Conservation (phyloP, 2,329 filamentous ascomycete genomes). For the Plectosphaerella plurivora region DNA sequence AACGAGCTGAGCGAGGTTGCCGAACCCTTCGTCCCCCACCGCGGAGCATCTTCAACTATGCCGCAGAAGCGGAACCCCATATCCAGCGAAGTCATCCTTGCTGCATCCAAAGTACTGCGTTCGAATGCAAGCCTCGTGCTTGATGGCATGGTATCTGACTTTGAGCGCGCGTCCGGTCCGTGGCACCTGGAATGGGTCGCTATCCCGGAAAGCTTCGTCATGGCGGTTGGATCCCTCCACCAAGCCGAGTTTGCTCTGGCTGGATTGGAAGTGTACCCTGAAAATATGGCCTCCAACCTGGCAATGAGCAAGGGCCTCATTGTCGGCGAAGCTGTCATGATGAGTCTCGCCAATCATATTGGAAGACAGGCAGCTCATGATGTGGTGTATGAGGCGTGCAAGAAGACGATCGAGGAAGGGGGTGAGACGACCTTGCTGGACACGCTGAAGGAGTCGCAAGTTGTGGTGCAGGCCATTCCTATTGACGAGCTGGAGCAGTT, state of each 20-base stretch:
- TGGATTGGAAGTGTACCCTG: constrained; percentile 44
- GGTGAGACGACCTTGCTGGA: constrained; percentile 35
- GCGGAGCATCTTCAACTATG: constrained; percentile 52
- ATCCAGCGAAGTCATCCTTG: constrained; percentile 51
- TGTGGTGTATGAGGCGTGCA: constrained; percentile 51
- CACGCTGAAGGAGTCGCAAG: constrained; percentile 30
- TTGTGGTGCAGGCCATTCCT: constrained; percentile 34
- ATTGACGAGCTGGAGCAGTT: constrained; percentile 16
- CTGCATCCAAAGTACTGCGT: constrained; percentile 47
- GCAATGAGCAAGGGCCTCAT: constrained; percentile 47
- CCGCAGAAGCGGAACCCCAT: constrained; percentile 57
- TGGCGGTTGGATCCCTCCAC: constrained; percentile 45
- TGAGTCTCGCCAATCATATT: constrained; percentile 47
- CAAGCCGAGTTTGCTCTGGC: constrained; percentile 50
- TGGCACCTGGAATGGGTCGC: constrained; percentile 58
- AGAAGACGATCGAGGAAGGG: constrained; percentile 36
- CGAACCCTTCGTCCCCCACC: constrained; percentile 50
- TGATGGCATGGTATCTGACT: constrained; percentile 54
- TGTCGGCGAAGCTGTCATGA: constrained; percentile 57
- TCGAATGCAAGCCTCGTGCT: constrained; percentile 47
- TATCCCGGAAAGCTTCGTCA: constrained; percentile 48
- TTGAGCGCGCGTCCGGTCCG: constrained; percentile 52
- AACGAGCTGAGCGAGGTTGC: constrained; percentile 46
- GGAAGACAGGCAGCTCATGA: constrained; percentile 51
- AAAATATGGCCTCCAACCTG: constrained; percentile 45